Base-by-base conservation (phyloP, 2,329 filamentous ascomycete genomes). In the Talaromyces marneffei region DNA sequence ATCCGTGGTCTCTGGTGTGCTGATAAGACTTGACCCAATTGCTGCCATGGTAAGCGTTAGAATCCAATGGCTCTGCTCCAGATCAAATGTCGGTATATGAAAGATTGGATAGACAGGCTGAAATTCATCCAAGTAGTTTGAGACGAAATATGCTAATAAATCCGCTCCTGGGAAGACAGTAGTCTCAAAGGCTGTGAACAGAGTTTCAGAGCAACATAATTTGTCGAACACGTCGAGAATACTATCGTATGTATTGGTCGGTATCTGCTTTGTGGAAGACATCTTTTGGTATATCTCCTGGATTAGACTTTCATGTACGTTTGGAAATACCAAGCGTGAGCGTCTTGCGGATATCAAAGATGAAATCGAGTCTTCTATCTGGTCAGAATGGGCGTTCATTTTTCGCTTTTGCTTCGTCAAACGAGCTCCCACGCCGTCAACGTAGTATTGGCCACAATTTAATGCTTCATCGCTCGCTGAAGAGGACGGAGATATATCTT, bases 71-170 rank as follows among this genome's bases (percentile, higher is more conserved):
- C 68, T 71, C 53, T 61, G 63, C 23, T 74, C 73, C 4, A 69
- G 64, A 55, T 76, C 65, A 60, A 79, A 76, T 5, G 73, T 74
- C 42, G 73, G 62, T 46, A 66, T 64, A 63, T 78, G 77, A 35
- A 78, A 63, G 29, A 79, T 72, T 6, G 77, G 77, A 54, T 78
- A 75, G 53, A 73, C 71, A 2, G 71, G 65, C 44, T 78, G 74
- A 33, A 78, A 78, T 46, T 72, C 70, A 40, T 71, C 67, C 25
- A 77, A 73, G 64, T 75, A 79, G 23, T 69, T 67, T n/a, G 61
- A 48, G 48, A 78, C 63, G 44, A 74, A 77, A 20, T 57, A 60
- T 23, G 67, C 72, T 57, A 76, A 61, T 9, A 64, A 50, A 20
- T 68, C 62, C 16, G 62, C 59, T 8, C 57, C 60, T 2, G 72